Conservation (phyloP, 495 filamentous ascomycete genomes). For the Penicillium mononematosum region DNA sequence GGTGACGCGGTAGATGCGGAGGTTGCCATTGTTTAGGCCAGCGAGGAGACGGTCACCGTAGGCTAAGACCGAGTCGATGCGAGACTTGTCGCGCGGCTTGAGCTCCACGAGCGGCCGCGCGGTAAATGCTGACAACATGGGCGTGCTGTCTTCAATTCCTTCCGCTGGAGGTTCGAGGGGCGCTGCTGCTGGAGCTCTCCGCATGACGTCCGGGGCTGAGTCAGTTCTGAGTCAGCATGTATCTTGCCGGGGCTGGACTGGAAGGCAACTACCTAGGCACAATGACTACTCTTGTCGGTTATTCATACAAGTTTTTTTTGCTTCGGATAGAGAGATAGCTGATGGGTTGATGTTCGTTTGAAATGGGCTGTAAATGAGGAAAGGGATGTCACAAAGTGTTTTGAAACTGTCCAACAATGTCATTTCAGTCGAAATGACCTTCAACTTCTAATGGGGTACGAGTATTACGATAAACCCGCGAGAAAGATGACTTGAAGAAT, state of each 20-base stretch:
- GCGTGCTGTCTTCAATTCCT: slow-evolving; percentile 27
- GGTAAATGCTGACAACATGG: slow-evolving; percentile 96
- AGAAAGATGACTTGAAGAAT: not conserved
- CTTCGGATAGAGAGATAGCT: not conserved
- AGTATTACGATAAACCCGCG: not conserved
- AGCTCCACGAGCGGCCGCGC: slow-evolving; percentile 96
- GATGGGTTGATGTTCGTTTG: not conserved
- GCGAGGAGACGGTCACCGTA: slow-evolving; percentile 90
- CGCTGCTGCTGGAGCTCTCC: slow-evolving; percentile 12
- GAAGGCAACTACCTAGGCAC: not conserved
- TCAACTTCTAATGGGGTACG: not conserved
- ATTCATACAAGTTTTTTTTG: not conserved
- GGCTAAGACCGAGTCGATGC: slow-evolving; percentile 89
- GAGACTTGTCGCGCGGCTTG: slow-evolving; percentile 87
- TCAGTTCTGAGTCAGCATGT: slow-evolving; percentile 10
- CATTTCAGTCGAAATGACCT: not conserved
- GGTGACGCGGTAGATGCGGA: slow-evolving; percentile 90
- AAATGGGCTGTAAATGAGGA: not conserved
- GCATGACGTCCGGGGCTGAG: slow-evolving; percentile 18
- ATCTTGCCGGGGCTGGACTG: not conserved
- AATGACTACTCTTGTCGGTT: not conserved
- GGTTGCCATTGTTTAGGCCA: slow-evolving; percentile 81
- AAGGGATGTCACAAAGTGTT: not conserved
- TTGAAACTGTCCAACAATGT: not conserved
- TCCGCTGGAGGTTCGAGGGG: slow-evolving; percentile 8